A percentile compares a stretch with the other conserved stretches of the same genome.
Evolutionary conservation across 2,329 filamentous ascomycete species (phyloP).

Genomic region (Harringtonia aguacate): DNA sequence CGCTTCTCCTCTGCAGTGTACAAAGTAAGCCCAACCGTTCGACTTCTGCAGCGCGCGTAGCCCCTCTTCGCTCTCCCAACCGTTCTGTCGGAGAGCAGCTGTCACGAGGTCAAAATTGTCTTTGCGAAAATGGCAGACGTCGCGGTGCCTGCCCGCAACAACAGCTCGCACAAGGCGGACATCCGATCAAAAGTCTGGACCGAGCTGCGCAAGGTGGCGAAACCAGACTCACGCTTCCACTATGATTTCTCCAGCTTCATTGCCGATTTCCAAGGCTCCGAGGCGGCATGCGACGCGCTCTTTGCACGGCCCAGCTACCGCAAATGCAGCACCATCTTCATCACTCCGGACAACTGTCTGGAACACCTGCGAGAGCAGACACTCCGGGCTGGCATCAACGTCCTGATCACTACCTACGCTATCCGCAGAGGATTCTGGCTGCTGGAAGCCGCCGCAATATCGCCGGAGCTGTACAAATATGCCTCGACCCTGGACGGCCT

Average conservation of each 20-base stretch:
- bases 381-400: neutral
- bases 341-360: conserved; percentile 6
- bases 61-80: too few species aligned
- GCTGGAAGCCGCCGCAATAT: conserved; percentile 2
- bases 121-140: neutral
- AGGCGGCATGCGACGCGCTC: neutral
- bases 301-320: neutral
- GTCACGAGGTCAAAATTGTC: neutral
- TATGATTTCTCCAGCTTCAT: conserved; percentile 4
- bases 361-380: neutral
- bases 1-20: too few species aligned
- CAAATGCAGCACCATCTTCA: neutral
- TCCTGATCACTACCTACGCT: conserved; percentile 3
- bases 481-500: conserved; percentile 5
- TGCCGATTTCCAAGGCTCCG: conserved; percentile 2
- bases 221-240: conserved; percentile 5
- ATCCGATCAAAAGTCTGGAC: neutral
- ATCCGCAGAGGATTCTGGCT: conserved; percentile 5
- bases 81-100: too few species aligned
- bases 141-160: neutral
- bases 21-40: too few species aligned
- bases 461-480: neutral
- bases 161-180: neutral
- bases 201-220: conserved; percentile 1
- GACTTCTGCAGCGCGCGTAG: too few species aligned